Percentiles rank a stretch among this genome's conserved stretches.
These are phyloP conservation scores for Pichia sporocuriosa DNA, from an alignment of 805 yeast genomes.

Conservation along the genomic window DNA sequence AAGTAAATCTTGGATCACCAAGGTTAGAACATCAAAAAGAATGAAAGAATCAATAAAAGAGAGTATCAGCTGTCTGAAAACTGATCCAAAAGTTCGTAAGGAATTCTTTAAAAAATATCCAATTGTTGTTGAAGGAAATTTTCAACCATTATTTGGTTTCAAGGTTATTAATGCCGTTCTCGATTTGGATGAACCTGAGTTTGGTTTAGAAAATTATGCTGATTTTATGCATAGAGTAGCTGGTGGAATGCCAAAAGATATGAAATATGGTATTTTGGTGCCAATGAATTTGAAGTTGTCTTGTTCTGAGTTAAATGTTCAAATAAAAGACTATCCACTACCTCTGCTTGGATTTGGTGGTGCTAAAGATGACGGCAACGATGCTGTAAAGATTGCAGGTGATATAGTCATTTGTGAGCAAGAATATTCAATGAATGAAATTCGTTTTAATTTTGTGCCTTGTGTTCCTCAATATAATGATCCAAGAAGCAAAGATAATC, in stretches of 20 bases:
- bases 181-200: slow-evolving; percentile 43
- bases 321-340: slow-evolving; percentile 48
- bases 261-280: slow-evolving; percentile 46
- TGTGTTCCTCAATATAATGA: slow-evolving; percentile 34
- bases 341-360: slow-evolving; percentile 48
- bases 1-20: slow-evolving; percentile 28
- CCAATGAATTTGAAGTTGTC: slow-evolving; percentile 42
- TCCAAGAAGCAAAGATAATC: slow-evolving; percentile 32
- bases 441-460: slow-evolving; percentile 42
- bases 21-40: slow-evolving; percentile 15
- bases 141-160: slow-evolving; percentile 49
- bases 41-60: slow-evolving; percentile 5
- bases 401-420: slow-evolving; percentile 56
- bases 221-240: slow-evolving; percentile 36
- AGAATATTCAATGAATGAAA: slow-evolving; percentile 44
- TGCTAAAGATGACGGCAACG: slow-evolving; percentile 35
- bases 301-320: slow-evolving; percentile 38
- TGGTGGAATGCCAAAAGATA: slow-evolving; percentile 47
- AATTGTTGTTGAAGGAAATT: slow-evolving; percentile 23
- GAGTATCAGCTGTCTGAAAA: slow-evolving; percentile 10
- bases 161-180: slow-evolving; percentile 44
- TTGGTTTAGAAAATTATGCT: slow-evolving; percentile 43
- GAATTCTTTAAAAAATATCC: slow-evolving; percentile 25
- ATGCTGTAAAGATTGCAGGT: slow-evolving; percentile 33
- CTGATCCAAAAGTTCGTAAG: slow-evolving; percentile 24